These are phyloP conservation scores for Pseudocercospora vitis DNA, from an alignment of 2,329 filamentous ascomycete species.

Conservation along the genomic window DNA sequence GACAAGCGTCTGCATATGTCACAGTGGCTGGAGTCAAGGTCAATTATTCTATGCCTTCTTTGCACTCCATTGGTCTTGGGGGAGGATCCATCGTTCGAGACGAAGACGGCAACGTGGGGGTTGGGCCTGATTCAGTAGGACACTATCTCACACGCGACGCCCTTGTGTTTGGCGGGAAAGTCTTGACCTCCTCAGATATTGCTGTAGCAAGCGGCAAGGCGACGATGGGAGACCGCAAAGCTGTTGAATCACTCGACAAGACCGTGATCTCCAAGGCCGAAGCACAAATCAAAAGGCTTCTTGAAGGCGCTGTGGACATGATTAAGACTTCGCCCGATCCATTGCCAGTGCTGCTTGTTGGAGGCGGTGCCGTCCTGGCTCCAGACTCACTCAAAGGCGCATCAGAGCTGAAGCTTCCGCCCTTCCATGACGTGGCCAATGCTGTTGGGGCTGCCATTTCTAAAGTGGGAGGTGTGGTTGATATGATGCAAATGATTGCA, in stretches of 20 bases:
- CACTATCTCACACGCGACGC: slow-evolving; percentile 52
- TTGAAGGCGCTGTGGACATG: slow-evolving; percentile 55
- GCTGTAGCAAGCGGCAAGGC: slow-evolving; percentile 40
- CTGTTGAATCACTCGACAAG: slow-evolving; percentile 24
- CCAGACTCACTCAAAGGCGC: slow-evolving; percentile 53
- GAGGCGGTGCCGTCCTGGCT: slow-evolving; percentile 57
- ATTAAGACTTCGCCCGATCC: slow-evolving; percentile 58
- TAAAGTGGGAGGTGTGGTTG: slow-evolving; percentile 55
- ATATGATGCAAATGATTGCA: slow-evolving; percentile 51
- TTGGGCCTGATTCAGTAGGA: slow-evolving; percentile 61
- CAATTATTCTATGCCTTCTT: slow-evolving; percentile 46
- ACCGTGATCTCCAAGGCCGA: slow-evolving; percentile 29
- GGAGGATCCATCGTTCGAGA: slow-evolving; percentile 52
- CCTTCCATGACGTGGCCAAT: slow-evolving; percentile 58
- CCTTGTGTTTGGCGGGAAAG: slow-evolving; percentile 55
- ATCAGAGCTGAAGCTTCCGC: slow-evolving; percentile 52
- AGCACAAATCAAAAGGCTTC: slow-evolving; percentile 46
- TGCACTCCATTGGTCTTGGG: slow-evolving; percentile 58
- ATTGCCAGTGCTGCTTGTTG: slow-evolving; percentile 57
- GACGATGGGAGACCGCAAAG: slow-evolving; percentile 29
- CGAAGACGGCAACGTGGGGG: slow-evolving; percentile 39
- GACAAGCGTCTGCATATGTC: slow-evolving; percentile 61
- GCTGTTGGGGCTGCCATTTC: slow-evolving; percentile 62
- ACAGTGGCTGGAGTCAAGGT: slow-evolving; percentile 62
- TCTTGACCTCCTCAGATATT: slow-evolving; percentile 56